Evolutionary conservation across 257 asterid species (phyloP).

Genomic region (Striga asiatica): DNA sequence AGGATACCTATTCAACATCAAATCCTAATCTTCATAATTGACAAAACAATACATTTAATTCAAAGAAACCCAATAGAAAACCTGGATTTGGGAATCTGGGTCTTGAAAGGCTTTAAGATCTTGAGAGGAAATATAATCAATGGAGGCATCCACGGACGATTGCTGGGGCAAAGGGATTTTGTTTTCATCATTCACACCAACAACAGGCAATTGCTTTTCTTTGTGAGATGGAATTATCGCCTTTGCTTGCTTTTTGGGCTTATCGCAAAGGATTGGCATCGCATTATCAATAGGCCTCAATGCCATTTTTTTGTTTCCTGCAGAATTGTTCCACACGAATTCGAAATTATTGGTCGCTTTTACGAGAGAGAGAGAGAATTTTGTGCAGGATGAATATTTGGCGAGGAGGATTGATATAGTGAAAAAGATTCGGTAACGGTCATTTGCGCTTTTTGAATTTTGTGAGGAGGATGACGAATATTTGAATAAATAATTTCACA

Average conservation of each 20-base stretch:
- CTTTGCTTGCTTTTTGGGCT: conserved; percentile 77
- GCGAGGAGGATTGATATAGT: conserved; percentile 11
- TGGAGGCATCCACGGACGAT: conserved; percentile 34
- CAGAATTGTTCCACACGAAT: conserved; percentile 9
- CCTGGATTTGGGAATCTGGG: conserved; percentile 61
- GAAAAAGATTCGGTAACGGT: conserved; percentile 47
- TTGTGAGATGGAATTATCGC: conserved; percentile 25
- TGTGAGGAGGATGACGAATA: not conserved
- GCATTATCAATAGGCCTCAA: conserved; percentile 75
- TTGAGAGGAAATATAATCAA: conserved; percentile 68
- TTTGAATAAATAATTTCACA: conserved; percentile 6
- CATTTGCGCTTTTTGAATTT: conserved; percentile 43
- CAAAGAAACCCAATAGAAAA: not conserved
- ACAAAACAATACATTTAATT: not conserved
- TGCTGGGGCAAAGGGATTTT: conserved; percentile 32
- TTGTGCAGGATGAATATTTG: conserved; percentile 5
- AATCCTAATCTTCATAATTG: not conserved
- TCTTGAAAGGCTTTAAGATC: conserved; percentile 44
- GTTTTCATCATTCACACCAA: conserved; percentile 65
- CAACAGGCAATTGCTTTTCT: conserved; percentile 25
- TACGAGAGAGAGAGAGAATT: conserved; percentile 8
- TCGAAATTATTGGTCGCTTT: conserved; percentile 2
- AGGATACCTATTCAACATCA: not conserved
- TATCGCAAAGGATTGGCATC: conserved; percentile 43
- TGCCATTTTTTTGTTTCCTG: conserved; percentile 50